Evolutionary conservation across 345 rosid species (phyloP), one percentile per base, ranked within the genome.

Genomic region (Brassica rapa): DNA sequence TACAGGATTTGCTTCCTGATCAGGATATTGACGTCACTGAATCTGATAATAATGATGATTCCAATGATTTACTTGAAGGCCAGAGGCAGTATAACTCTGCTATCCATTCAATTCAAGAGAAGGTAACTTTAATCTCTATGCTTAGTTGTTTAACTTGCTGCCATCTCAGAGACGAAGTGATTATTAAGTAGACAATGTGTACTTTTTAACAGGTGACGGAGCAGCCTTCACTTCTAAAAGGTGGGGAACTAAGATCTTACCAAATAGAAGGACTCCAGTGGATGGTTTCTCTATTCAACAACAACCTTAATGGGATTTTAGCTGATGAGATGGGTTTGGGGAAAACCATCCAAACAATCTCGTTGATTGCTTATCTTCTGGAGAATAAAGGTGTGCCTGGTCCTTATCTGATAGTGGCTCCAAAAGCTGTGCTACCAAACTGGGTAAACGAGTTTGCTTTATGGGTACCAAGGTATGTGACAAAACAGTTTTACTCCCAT

Each of bases 271-370:
- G 99, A 62, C 99, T 96, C 72, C 99, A 96, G 29, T 93, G 99
- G 99, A 96, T 96, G 99, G 83, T 96, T 35, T 96, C 99, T 67
- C 84, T 96, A 81, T 96, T 87, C 83, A 96, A 96, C 83, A 96
- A 96, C 90, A 90, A 93, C 82, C 89, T 96, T 46, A 96, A 96
- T 81, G 99, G 99, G 59, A 93, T 96, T 80, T 87, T 96, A 86
- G 99, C 99, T 64, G 99, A 96, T 83, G 99, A 96, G 88, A 96
- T 96, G 99, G 99, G 99, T 49, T 77, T 96, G 84, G 99, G 99
- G 33, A 96, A 96, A 83, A 93, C 99, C 59, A 96, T 96, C 72
- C 99, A 96, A 82, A 96, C 99, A 30, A 96, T 96, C 70, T 87
- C 99, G 4, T 77, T 93, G 82, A 83, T 96, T 78, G 97, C 98